These are phyloP conservation scores for Colletotrichum horii DNA, from an alignment of 2,329 filamentous ascomycete species.

Conservation along the genomic window DNA sequence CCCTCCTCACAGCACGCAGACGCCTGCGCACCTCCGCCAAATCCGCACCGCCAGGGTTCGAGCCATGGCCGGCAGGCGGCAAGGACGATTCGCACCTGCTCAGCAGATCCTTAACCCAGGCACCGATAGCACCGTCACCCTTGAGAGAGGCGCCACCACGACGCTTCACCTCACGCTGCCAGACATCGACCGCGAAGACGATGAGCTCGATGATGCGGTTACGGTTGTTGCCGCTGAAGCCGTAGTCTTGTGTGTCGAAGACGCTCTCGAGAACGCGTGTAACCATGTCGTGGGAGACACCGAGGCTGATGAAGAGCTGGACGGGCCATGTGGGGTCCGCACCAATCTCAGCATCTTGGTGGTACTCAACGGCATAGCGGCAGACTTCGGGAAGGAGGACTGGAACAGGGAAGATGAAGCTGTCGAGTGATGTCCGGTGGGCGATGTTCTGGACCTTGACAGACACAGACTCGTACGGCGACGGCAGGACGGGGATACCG, in stretches of 20 bases:
- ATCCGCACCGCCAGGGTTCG: slow-evolving; percentile 51
- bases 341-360: slow-evolving; percentile 62
- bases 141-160: slow-evolving; percentile 45
- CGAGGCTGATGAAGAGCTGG: slow-evolving; percentile 59
- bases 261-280: slow-evolving; percentile 61
- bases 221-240: slow-evolving; percentile 57
- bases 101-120: slow-evolving; percentile 56
- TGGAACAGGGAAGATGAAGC: slow-evolving; percentile 69
- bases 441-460: slow-evolving; percentile 68
- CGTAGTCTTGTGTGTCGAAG: slow-evolving; percentile 64
- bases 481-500: slow-evolving; percentile 43
- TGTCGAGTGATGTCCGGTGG: slow-evolving; percentile 68
- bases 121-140: slow-evolving; percentile 41
- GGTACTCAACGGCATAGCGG: slow-evolving; percentile 63
- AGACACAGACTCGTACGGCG: slow-evolving; percentile 75
- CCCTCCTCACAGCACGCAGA: slow-evolving; percentile 47
- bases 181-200: slow-evolving; percentile 51
- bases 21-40: slow-evolving; percentile 47
- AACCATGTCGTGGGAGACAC: slow-evolving; percentile 62
- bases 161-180: slow-evolving; percentile 55
- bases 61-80: slow-evolving; percentile 41
- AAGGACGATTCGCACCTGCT: slow-evolving; percentile 53
- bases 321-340: slow-evolving; percentile 64
- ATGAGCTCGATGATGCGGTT: slow-evolving; percentile 62
- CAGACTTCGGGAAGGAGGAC: slow-evolving; percentile 67